Percentiles rank a stretch among this genome's conserved stretches.
These are phyloP conservation scores for Durotheca rogersii DNA, from an alignment of 495 filamentous ascomycete species.

Conservation along the genomic window DNA sequence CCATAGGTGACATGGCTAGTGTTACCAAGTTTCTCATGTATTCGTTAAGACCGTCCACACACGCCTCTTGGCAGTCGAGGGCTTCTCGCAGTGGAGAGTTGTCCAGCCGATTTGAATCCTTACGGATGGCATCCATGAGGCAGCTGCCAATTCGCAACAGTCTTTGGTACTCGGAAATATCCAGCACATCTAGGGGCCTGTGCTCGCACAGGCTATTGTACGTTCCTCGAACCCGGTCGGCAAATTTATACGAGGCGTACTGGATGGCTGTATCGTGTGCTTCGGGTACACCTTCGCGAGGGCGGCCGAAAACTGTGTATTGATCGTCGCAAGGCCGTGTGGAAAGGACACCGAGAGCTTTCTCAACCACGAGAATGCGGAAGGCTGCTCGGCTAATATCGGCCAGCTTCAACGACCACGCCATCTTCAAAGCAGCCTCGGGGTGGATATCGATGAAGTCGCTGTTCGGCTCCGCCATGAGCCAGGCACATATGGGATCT, in stretches of 20 bases:
- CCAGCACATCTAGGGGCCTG: conserved; percentile 10
- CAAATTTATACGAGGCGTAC: conserved; percentile 31
- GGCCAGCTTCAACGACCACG: conserved; percentile 38
- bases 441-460: conserved; percentile 50
- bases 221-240: conserved; percentile 19
- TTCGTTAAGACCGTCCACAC: no score
- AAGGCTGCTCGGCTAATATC: conserved; percentile 42
- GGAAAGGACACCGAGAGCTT: conserved; percentile 31
- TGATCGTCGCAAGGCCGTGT: not conserved
- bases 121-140: not conserved
- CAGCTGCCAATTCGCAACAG: conserved; percentile 7
- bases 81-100: no score
- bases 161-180: conserved; percentile 18
- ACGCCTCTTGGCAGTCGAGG: no score
- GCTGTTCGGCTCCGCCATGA: conserved; percentile 42
- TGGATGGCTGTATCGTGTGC: conserved; percentile 34
- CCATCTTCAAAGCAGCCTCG: conserved; percentile 47
- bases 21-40: conserved; percentile 17
- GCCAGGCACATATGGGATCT: conserved; percentile 39
- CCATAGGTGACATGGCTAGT: conserved; percentile 4
- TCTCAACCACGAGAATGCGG: conserved; percentile 47
- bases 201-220: conserved; percentile 8
- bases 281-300: conserved; percentile 27
- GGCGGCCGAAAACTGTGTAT: conserved; percentile 29
- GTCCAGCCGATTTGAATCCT: no score